Evolutionary conservation across 1,139 yeast genomes (phyloP).

Genomic region (Diutina neorugosa): DNA sequence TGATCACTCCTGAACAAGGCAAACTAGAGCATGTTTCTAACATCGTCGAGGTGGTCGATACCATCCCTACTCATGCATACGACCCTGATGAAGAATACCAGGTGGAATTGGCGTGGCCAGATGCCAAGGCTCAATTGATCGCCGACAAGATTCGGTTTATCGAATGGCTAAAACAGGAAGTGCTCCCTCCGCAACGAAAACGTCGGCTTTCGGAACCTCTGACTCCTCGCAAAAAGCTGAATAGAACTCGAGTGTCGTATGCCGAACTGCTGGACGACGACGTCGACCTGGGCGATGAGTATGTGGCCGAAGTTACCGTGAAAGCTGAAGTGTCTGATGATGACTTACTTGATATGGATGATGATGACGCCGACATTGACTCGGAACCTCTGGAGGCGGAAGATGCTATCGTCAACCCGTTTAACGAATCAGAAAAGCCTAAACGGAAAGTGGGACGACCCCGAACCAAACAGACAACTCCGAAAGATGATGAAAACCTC

Average conservation of each 20-base stretch:
- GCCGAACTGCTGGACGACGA: conserved; percentile 5
- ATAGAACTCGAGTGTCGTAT: background rate
- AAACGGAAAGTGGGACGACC: conserved; percentile 5
- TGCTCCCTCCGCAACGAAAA: background rate
- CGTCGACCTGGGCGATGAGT: conserved; percentile 9
- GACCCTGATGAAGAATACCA: background rate
- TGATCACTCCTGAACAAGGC: background rate
- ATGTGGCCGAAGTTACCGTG: conserved; percentile 6
- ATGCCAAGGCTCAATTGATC: background rate
- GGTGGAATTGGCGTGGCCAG: background rate
- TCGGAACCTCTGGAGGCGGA: background rate
- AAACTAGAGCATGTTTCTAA: background rate
- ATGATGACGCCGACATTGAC: conserved; percentile 3
- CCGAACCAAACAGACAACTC: conserved; percentile 5
- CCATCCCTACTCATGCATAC: background rate
- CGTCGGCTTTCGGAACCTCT: background rate
- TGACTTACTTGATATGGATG: conserved; percentile 6
- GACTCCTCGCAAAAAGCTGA: background rate
- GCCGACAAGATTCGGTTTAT: background rate
- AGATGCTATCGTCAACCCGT: conserved; percentile 4
- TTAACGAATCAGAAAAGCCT: conserved; percentile 6
- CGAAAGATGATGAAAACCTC: background rate
- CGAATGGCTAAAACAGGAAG: background rate
- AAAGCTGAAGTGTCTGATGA: conserved; percentile 15
- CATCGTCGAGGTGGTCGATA: background rate